A percentile compares a stretch with the other conserved stretches of the same genome.
Conservation (phyloP, 345 rosid genomes). For the Trapa bicornis region DNA sequence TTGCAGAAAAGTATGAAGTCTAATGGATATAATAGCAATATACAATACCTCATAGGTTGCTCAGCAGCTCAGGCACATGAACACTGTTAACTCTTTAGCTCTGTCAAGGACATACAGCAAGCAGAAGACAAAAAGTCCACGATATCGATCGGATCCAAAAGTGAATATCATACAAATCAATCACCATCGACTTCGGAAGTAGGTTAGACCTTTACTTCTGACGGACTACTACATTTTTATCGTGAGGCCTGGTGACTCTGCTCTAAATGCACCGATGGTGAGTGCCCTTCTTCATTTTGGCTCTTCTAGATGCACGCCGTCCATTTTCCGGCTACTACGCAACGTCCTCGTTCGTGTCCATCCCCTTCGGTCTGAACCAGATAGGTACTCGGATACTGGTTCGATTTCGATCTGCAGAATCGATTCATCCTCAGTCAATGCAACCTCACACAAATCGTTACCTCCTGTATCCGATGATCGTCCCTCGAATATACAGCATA, state of each 20-base stretch:
- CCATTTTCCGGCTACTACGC: constrained; percentile 69
- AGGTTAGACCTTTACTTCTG: constrained; percentile 72
- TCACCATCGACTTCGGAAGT: constrained; percentile 80
- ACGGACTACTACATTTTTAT: constrained; percentile 82
- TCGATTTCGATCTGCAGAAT: constrained; percentile 52
- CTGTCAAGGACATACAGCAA: constrained; percentile 19
- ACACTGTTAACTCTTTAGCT: constrained; percentile 63
- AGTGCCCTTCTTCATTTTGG: constrained; percentile 61
- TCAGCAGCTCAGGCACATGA: constrained; percentile 86
- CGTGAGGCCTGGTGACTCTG: constrained; percentile 73
- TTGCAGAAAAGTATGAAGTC: no score
- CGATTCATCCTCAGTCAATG: background rate
- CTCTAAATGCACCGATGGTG: constrained; percentile 93
- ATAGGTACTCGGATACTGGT: constrained; percentile 72
- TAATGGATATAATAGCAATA: no score
- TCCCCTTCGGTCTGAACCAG: constrained; percentile 80
- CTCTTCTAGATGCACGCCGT: constrained; percentile 83
- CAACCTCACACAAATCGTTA: constrained; percentile 8
- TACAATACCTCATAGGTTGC: constrained; percentile 19
- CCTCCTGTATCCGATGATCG: constrained; percentile 85
- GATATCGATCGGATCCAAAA: background rate
- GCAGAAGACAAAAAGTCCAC: background rate
- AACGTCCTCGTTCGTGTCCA: constrained; percentile 68
- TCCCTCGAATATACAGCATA: constrained; percentile 73
- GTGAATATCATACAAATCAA: background rate